Evolutionary conservation across 305 asterid genomes (phyloP).

Genomic region (Fraxinus latifolia): DNA sequence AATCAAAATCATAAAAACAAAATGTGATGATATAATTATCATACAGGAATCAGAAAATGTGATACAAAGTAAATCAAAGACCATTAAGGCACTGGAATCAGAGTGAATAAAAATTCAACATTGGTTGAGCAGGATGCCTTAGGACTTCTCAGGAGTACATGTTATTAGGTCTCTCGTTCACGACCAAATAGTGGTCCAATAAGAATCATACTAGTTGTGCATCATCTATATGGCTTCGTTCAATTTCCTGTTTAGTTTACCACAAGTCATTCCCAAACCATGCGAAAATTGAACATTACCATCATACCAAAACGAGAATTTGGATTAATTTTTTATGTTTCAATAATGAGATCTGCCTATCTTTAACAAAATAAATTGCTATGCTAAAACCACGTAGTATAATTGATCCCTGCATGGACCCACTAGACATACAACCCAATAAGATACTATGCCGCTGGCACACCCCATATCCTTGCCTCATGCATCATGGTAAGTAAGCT

Average conservation of each 20-base stretch:
- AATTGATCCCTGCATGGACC: neutral
- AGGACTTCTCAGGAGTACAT: neutral
- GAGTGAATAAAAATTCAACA: conserved; percentile 8
- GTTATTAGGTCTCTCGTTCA: neutral
- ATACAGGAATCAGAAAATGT: conserved; percentile 3
- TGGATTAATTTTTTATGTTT: neutral
- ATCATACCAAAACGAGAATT: neutral
- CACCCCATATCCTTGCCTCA: conserved; percentile 4
- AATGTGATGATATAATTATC: neutral
- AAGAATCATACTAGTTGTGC: neutral
- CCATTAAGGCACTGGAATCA: neutral
- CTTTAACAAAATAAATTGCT: neutral
- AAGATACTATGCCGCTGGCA: neutral
- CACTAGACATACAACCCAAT: neutral
- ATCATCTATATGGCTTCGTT: neutral
- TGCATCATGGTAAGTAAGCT: conserved; percentile 6
- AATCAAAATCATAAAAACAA: conserved; percentile 12
- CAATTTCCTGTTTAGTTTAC: neutral
- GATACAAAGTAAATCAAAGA: conserved; percentile 7
- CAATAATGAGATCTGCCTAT: neutral
- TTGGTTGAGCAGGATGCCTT: neutral
- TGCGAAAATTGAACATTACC: neutral
- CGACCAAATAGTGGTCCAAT: neutral
- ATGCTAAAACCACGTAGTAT: neutral
- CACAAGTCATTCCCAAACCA: neutral